phyloP scores from a whole-genome alignment of 345 rosid species.

The Nasturtium officinale region DNA sequence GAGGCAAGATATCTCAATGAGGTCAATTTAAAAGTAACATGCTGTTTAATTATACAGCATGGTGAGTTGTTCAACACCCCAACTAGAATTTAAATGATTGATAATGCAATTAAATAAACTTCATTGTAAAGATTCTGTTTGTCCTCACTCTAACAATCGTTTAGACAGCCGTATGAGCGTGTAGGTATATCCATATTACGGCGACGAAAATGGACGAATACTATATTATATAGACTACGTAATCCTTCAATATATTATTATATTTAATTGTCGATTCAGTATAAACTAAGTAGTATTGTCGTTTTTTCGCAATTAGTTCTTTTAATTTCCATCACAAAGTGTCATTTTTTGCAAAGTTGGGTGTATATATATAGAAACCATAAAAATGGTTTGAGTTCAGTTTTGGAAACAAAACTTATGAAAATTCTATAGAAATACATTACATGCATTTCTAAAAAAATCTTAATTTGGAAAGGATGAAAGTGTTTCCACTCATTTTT shows the following conservation, averaged over 20 bases:
- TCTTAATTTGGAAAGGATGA: too few relatives aligned
- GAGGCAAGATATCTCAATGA: slow-evolving; percentile 29
- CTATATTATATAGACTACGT: slow-evolving; percentile 19
- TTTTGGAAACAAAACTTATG: too few relatives aligned
- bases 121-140: slow-evolving; percentile 49
- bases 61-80: slow-evolving; percentile 54
- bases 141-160: slow-evolving; percentile 40
- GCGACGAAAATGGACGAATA: slow-evolving; percentile 33
- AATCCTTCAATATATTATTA: slow-evolving; percentile 3
- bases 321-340: slow-evolving; percentile 22
- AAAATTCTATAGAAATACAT: too few relatives aligned
- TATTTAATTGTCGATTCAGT: slow-evolving; percentile 8
- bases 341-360: slow-evolving; percentile 40
- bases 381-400: too few relatives aligned
- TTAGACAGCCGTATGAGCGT: slow-evolving; percentile 29
- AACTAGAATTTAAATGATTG: slow-evolving; percentile 30
- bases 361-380: too few relatives aligned
- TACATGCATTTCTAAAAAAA: too few relatives aligned
- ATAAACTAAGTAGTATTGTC: slow-evolving; percentile 30
- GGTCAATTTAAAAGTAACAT: slow-evolving; percentile 7
- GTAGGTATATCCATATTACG: slow-evolving; percentile 31
- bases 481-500: too few relatives aligned
- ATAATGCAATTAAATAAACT: slow-evolving; percentile 13
- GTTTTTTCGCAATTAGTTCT: not conserved
- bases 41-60: slow-evolving; percentile 25